Conservation (phyloP, 768 basidiomycete species). For the Boletus vinaceobasis region DNA sequence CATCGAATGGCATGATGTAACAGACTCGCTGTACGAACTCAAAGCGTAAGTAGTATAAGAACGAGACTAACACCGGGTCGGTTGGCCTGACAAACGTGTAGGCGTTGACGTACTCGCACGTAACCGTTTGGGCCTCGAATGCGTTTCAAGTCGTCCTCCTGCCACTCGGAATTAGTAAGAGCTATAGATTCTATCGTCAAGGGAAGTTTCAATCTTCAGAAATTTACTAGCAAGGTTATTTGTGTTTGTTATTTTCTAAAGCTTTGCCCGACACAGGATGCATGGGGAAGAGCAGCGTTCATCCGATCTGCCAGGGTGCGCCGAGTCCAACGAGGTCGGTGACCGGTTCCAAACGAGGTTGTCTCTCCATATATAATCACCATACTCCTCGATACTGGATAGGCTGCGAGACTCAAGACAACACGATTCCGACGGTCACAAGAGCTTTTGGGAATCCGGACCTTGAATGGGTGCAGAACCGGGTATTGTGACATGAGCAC, state of each 20-base stretch:
- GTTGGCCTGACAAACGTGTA: background rate
- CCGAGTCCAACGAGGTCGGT: background rate
- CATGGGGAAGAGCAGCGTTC: no score
- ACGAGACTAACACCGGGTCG: no score
- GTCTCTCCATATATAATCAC: background rate
- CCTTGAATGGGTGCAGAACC: background rate
- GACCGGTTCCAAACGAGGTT: no score
- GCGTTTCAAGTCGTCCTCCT: background rate
- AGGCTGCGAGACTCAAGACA: background rate
- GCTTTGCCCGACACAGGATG: no score
- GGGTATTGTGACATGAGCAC: background rate
- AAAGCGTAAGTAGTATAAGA: no score
- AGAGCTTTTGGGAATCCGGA: background rate
- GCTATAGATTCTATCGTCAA: background rate
- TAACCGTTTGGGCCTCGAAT: background rate
- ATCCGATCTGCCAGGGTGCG: no score
- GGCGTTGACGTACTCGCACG: slow-evolving; percentile 17
- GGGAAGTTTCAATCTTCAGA: no score
- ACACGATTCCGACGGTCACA: background rate
- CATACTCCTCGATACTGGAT: background rate
- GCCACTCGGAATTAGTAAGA: background rate
- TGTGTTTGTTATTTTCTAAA: background rate
- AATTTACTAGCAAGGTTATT: background rate
- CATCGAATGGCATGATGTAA: background rate
- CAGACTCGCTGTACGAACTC: background rate